Conservation (phyloP, 768 basidiomycete genomes). For the Leucosporidium scottii region DNA sequence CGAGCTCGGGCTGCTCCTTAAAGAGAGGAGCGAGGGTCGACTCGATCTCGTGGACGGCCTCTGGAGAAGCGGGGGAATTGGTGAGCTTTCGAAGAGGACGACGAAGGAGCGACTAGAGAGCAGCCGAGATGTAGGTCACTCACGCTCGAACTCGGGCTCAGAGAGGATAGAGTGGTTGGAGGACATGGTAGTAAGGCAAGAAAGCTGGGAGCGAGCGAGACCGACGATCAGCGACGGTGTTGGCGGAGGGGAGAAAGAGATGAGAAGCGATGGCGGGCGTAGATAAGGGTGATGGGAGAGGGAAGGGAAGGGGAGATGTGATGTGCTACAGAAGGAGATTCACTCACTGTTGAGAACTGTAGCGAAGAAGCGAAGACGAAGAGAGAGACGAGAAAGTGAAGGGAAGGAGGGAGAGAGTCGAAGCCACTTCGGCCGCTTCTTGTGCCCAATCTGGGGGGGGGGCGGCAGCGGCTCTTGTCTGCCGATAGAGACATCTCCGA, state of each 20-base stretch:
- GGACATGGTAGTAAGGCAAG: neutral
- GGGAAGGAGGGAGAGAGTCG: neutral
- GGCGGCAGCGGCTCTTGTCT: too few species aligned
- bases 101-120: neutral
- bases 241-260: neutral
- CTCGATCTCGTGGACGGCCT: constrained; percentile 63
- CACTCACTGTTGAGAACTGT: neutral
- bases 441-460: too few species aligned
- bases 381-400: neutral
- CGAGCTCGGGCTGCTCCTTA: constrained; percentile 59
- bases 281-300: neutral
- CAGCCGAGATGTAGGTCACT: constrained; percentile 1
- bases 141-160: constrained; percentile 63
- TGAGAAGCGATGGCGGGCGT: neutral
- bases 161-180: constrained; percentile 25
- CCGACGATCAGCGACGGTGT: neutral
- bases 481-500: too few species aligned
- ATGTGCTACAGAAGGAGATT: neutral
- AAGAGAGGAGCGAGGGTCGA: constrained; percentile 60
- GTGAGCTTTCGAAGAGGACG: neutral
- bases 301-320: too few species aligned
- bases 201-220: neutral
- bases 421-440: neutral
- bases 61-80: constrained; percentile 1
- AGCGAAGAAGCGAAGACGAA: neutral